Base-by-base conservation (phyloP, 2,329 filamentous ascomycete genomes). In the Sporothrix pallida region DNA sequence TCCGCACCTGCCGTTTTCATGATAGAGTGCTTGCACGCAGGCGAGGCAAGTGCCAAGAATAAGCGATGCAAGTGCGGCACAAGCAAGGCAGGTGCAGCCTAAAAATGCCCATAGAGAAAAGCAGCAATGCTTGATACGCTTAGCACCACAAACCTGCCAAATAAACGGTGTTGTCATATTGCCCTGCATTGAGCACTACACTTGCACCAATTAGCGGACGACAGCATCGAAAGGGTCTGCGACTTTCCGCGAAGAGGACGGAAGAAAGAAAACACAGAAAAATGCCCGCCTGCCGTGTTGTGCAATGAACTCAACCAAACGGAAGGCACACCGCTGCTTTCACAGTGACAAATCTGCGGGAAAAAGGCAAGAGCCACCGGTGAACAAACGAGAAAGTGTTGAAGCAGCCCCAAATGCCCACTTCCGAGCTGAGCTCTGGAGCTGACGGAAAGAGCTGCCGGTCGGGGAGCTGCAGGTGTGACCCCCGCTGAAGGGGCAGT, bases 1-100 rank as follows among this genome's bases (percentile, higher is more conserved):
- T 50, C 62, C 44, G 63, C 63, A 31, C 63, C 63, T 67, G 63
- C 63, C 63, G 63, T 15, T 50, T 63, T n/a, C n/a, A 20, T 37
- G 17, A 46, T 44, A 23, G 60, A 63, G 60, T 63, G 56, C 56
- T 60, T 37, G 26, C 60, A 13, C n/a, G n/a, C 62, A 48, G 62
- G 62, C 62, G 12, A 65, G 62, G 42, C 62, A 46, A 9, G 58
- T 44, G 31, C 58, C 15, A 20, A 37, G 31, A 5, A 44, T 20
- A 31, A 15, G 54, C 54, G 54, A 58, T 9, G 20, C 50, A 60
- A 9, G n/a, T 9, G 20, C 9, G 1, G n/a, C 5, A 15, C 20
- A 26, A 10, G n/a, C 56, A 37, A 31, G 56, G 56, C 20, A 60
- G 9, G 56, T 60, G 56, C 20, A 23, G 26, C 26, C 12, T 23